These are phyloP conservation scores for Talaromyces albobiverticillius DNA, from an alignment of 2,329 filamentous ascomycete species.

Conservation along the genomic window DNA sequence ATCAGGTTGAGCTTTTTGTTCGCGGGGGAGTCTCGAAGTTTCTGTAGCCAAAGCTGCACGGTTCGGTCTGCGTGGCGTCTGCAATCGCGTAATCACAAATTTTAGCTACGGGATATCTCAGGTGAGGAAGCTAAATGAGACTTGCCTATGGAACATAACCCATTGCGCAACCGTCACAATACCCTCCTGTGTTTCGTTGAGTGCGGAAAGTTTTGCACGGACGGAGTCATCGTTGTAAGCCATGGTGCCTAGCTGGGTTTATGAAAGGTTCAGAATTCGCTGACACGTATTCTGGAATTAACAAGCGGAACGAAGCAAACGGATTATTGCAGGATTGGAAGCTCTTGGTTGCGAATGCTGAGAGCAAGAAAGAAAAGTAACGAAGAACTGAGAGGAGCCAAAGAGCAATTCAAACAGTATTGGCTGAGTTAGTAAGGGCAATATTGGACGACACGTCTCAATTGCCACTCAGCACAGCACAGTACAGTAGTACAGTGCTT, in stretches of 20 bases:
- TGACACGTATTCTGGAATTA: background rate
- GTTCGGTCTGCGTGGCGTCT: constrained; percentile 92
- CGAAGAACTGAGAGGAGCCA: background rate
- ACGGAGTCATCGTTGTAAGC: constrained; percentile 95
- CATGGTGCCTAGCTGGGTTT: constrained; percentile 54
- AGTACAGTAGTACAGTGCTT: background rate
- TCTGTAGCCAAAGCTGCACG: constrained; percentile 85
- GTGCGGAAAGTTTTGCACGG: constrained; percentile 85
- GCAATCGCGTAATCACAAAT: constrained; percentile 9
- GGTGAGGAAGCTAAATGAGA: background rate
- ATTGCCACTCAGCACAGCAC: background rate
- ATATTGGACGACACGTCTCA: background rate
- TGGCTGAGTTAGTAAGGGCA: background rate
- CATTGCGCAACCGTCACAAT: constrained; percentile 96
- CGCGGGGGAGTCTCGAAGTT: constrained; percentile 80
- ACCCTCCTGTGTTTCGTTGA: constrained; percentile 97
- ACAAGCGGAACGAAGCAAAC: background rate
- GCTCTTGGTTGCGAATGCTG: background rate
- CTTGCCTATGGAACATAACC: constrained; percentile 98
- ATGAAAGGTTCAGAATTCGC: background rate
- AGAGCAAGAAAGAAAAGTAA: background rate
- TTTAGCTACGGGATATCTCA: background rate
- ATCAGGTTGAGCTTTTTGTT: constrained; percentile 85
- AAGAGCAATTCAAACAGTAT: background rate
- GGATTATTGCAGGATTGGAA: background rate